Conservation (phyloP, 169 alveolate genomes). For the Plasmodium inui region DNA sequence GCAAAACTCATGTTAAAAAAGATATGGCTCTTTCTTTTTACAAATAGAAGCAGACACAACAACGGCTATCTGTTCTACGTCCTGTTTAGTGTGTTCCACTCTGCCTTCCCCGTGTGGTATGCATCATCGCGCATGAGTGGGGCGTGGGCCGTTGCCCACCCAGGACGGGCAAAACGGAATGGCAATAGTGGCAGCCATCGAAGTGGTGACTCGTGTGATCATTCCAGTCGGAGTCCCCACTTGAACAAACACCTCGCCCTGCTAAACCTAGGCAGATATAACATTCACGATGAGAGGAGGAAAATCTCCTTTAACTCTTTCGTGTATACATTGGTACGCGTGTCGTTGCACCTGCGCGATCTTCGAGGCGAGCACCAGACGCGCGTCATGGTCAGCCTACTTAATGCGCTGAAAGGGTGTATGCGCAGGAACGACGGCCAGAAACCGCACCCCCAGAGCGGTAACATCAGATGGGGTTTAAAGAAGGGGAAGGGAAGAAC, state of each 20-base stretch:
- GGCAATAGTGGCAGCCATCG: neutral
- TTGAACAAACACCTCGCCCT: slow-evolving; percentile 11
- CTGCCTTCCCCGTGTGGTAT: neutral
- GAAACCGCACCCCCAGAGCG: neutral
- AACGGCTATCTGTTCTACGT: slow-evolving; percentile 37
- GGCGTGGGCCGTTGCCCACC: neutral
- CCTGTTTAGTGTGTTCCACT: slow-evolving; percentile 15
- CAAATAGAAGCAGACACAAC: neutral
- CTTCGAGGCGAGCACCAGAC: neutral
- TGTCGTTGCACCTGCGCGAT: slow-evolving; percentile 5
- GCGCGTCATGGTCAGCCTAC: neutral
- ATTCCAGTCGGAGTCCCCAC: neutral
- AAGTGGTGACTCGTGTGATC: neutral
- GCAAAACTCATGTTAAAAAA: slow-evolving; percentile 9
- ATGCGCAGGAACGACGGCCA: neutral
- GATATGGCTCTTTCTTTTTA: slow-evolving; percentile 5
- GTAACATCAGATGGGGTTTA: neutral
- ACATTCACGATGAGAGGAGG: slow-evolving; percentile 58
- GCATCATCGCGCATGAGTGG: neutral
- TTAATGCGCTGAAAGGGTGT: slow-evolving; percentile 11
- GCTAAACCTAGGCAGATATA: slow-evolving; percentile 2
- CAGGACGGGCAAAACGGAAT: neutral
- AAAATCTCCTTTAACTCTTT: slow-evolving; percentile 49
- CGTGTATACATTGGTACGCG: slow-evolving; percentile 29
- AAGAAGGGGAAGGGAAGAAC: neutral